Conservation (phyloP, 495 filamentous ascomycete genomes). For the Trichocladium antarcticum region DNA sequence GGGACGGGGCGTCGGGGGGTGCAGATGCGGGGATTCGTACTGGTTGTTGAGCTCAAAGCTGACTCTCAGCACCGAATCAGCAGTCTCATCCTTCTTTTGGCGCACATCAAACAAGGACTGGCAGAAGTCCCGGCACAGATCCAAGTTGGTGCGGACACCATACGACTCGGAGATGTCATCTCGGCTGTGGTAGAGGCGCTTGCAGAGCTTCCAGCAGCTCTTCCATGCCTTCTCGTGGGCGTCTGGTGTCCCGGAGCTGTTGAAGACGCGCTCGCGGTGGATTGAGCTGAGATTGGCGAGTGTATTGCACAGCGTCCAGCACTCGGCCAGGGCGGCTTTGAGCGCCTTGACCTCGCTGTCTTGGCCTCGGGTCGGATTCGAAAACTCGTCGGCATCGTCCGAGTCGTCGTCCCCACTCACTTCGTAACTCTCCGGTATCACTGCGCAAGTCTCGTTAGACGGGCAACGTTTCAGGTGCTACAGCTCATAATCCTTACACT, state of each 20-base stretch:
- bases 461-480: neutral
- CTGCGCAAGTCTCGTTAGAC: conserved; percentile 18
- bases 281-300: conserved; percentile 74
- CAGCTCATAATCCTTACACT: conserved; percentile 43
- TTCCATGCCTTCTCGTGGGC: conserved; percentile 80
- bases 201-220: conserved; percentile 83
- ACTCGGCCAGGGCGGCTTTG: conserved; percentile 71
- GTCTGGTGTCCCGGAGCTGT: conserved; percentile 54
- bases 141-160: conserved; percentile 67
- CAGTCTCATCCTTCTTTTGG: conserved; percentile 57
- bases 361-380: conserved; percentile 36
- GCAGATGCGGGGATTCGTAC: conserved; percentile 22
- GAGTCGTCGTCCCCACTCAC: conserved; percentile 32
- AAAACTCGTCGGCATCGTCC: conserved; percentile 34
- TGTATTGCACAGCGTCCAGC: conserved; percentile 91
- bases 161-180: conserved; percentile 56
- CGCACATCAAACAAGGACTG: conserved; percentile 79
- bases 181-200: conserved; percentile 70
- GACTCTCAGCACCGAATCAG: conserved; percentile 76
- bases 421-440: conserved; percentile 41
- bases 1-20: neutral
- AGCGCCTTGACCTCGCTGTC: conserved; percentile 57
- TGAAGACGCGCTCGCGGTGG: conserved; percentile 69
- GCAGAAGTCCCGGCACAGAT: conserved; percentile 84
- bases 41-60: conserved; percentile 95